phyloP scores from a whole-genome alignment of 371 early-diverging fungal genomes.

The Scutellospora calospora region DNA sequence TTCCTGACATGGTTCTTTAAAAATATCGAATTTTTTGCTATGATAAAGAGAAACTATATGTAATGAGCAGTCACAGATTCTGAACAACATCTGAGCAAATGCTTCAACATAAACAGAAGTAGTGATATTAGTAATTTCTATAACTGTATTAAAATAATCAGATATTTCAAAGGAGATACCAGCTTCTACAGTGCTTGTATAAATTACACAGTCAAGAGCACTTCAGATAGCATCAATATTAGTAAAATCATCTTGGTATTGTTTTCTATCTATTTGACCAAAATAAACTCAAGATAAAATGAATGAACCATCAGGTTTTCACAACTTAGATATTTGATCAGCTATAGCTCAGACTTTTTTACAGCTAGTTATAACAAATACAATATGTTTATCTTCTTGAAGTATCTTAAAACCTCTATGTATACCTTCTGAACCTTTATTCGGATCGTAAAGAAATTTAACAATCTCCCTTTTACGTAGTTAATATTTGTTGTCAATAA shows the following conservation, averaged over 20 bases:
- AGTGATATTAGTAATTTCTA: not conserved
- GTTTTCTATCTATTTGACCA: slow-evolving; percentile 11
- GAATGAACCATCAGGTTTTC: too few relatives aligned
- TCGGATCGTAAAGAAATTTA: slow-evolving; percentile 23
- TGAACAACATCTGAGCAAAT: slow-evolving; percentile 13
- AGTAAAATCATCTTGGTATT: not conserved
- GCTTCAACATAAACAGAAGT: slow-evolving; percentile 40
- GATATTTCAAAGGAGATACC: not conserved
- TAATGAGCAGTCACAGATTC: slow-evolving; percentile 5
- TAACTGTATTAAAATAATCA: not conserved
- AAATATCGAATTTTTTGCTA: slow-evolving; percentile 11
- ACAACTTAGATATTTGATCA: slow-evolving; percentile 10
- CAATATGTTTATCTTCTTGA: not conserved
- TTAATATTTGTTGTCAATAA: not conserved
- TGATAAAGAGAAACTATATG: not conserved
- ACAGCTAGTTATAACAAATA: slow-evolving; percentile 29
- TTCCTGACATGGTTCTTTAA: slow-evolving; percentile 14
- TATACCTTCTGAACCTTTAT: slow-evolving; percentile 15
- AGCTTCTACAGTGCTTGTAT: not conserved
- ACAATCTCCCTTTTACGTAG: not conserved
- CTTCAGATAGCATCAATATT: not conserved
- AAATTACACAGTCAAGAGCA: not conserved
- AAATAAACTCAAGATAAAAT: not conserved
- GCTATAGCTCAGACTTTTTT: slow-evolving; percentile 21
- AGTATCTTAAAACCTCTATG: slow-evolving; percentile 31